A percentile compares a stretch with the other conserved stretches of the same genome.
phyloP scores from a whole-genome alignment of 75 land plant genomes.

The Picea sitchensis region DNA sequence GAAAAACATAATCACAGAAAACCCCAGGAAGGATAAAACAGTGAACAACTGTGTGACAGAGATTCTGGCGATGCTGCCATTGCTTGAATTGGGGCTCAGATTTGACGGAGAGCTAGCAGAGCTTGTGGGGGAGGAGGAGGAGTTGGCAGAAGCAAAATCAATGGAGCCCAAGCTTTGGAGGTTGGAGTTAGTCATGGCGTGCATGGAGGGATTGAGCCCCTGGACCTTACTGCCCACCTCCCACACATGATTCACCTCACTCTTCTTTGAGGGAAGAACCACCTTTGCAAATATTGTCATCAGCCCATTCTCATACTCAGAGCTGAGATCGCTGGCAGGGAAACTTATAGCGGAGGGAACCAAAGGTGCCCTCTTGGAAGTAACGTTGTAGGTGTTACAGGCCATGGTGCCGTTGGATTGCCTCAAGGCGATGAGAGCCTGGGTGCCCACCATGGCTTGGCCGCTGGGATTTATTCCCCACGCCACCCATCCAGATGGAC shows the following conservation, averaged over 20 bases:
- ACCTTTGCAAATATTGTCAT: conserved; percentile 29
- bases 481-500: neutral
- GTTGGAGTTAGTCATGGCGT: no score
- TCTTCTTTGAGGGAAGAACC: conserved; percentile 27
- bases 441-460: neutral
- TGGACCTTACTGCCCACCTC: conserved; percentile 28
- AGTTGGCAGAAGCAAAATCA: conserved; percentile 14
- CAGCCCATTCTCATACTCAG: conserved; percentile 5
- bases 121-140: neutral
- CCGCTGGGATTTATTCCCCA: neutral
- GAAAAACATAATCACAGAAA: no score
- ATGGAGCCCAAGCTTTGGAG: neutral
- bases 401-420: neutral
- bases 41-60: no score
- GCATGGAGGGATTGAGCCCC: conserved; percentile 10
- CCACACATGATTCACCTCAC: conserved; percentile 41
- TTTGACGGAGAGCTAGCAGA: neutral
- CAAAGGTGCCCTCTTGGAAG: neutral
- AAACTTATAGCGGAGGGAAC: conserved; percentile 9
- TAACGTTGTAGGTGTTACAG: neutral
- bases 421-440: neutral
- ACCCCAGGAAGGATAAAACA: no score
- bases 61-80: no score
- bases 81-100: no score
- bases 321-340: conserved; percentile 18